Evolutionary conservation across 192 early-diverging fungal genomes (phyloP).

Genomic region (Coemansia sp.): DNA sequence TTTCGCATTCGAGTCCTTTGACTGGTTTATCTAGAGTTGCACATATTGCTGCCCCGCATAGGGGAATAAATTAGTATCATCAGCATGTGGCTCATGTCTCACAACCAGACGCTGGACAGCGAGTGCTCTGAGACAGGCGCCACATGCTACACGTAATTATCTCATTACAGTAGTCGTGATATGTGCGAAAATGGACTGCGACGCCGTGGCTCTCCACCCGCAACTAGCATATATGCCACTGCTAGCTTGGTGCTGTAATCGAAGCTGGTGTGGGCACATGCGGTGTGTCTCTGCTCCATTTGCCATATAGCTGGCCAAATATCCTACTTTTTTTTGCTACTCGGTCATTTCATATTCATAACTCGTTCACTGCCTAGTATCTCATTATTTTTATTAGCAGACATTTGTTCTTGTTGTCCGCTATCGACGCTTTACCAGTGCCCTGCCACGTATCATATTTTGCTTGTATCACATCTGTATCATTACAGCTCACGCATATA

Average conservation of each 20-base stretch:
- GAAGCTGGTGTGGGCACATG: not conserved
- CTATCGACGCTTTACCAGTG: no score
- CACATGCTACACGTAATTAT: not conserved
- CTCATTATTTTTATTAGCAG: not conserved
- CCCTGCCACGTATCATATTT: not conserved
- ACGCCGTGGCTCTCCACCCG: not conserved
- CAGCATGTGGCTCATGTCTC: not conserved
- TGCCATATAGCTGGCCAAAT: constrained; percentile 8
- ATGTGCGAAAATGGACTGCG: not conserved
- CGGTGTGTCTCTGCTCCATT: not conserved
- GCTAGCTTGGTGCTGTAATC: not conserved
- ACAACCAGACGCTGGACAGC: not conserved
- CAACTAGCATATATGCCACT: not conserved
- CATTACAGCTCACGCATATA: not conserved
- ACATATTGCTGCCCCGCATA: no score
- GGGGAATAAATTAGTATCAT: no score
- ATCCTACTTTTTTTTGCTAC: not conserved
- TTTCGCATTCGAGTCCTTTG: no score
- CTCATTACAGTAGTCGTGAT: not conserved
- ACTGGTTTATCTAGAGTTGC: no score
- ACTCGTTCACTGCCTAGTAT: not conserved
- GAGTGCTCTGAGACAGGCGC: not conserved
- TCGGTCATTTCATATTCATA: not conserved
- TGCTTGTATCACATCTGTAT: not conserved
- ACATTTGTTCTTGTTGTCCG: no score